Percentiles rank a stretch among this genome's conserved stretches.
phyloP scores from a whole-genome alignment of 306 rosid species.

The Argentina anserina region DNA sequence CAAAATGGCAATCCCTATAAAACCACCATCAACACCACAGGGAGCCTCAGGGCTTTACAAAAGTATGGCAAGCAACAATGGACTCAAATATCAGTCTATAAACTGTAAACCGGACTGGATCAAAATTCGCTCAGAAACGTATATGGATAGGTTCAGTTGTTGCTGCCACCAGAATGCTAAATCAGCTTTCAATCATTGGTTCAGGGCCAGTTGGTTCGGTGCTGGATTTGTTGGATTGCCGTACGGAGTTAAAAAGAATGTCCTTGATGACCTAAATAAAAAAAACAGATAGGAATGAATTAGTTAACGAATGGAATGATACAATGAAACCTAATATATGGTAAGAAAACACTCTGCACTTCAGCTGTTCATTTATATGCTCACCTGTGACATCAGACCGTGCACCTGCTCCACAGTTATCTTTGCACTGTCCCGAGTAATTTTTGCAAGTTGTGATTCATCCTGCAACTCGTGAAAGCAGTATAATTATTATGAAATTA shows the following conservation, averaged over 20 bases:
- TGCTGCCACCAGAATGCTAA: conserved; percentile 16
- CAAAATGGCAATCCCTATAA: conserved; percentile 5
- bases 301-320: conserved; percentile 19
- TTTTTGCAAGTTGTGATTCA: conserved; percentile 85
- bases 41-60: conserved; percentile 24
- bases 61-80: conserved; percentile 14
- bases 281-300: neutral
- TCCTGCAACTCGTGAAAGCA: conserved; percentile 56
- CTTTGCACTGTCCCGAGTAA: conserved; percentile 88
- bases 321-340: neutral
- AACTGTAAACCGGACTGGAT: conserved; percentile 8
- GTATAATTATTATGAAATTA: neutral
- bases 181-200: conserved; percentile 89
- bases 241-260: conserved; percentile 77
- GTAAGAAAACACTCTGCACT: neutral
- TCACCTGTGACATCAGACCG: conserved; percentile 96
- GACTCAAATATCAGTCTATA: conserved; percentile 9
- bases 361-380: conserved; percentile 3
- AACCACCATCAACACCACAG: neutral
- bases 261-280: conserved; percentile 81
- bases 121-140: conserved; percentile 12
- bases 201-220: conserved; percentile 74
- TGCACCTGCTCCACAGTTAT: conserved; percentile 97
- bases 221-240: conserved; percentile 52
- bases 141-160: conserved; percentile 10